These are phyloP conservation scores for Medicago lupulina DNA, from an alignment of 306 rosid species.

Conservation along the genomic window DNA sequence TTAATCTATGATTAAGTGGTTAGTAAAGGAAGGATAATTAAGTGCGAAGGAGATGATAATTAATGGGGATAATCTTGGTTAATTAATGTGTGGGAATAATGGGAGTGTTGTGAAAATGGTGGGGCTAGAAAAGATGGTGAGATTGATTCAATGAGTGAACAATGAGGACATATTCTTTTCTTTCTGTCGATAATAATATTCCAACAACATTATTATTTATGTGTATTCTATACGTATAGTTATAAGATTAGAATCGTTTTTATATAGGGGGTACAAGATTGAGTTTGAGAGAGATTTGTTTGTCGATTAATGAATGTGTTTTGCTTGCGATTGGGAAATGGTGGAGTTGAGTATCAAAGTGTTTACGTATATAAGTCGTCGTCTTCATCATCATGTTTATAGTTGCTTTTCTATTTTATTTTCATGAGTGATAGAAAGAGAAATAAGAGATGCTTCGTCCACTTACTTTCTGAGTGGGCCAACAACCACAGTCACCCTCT, in stretches of 20 bases:
- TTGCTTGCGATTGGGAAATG: slow-evolving; percentile 1
- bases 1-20: background rate
- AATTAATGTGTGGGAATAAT: slow-evolving; percentile 8
- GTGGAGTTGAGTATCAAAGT: slow-evolving; percentile 48
- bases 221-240: background rate
- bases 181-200: background rate
- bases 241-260: slow-evolving; percentile 4
- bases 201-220: background rate
- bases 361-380: slow-evolving; percentile 35
- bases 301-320: background rate
- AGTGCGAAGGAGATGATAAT: too few relatives aligned
- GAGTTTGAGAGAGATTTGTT: background rate
- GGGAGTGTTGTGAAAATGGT: slow-evolving; percentile 39
- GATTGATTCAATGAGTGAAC: slow-evolving; percentile 20
- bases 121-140: slow-evolving; percentile 40
- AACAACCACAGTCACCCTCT: slow-evolving; percentile 55
- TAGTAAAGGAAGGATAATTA: too few relatives aligned
- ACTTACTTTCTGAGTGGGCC: slow-evolving; percentile 68
- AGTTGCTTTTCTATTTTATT: slow-evolving; percentile 32
- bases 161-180: slow-evolving; percentile 46
- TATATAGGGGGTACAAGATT: background rate
- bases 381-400: slow-evolving; percentile 38
- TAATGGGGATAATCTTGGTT: background rate
- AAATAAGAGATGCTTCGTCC: slow-evolving; percentile 70
- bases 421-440: slow-evolving; percentile 33